Percentiles rank a stretch among this genome's conserved stretches.
These are phyloP conservation scores for Diaporthe ilicicola DNA, from an alignment of 2,329 filamentous ascomycete species.

Conservation along the genomic window DNA sequence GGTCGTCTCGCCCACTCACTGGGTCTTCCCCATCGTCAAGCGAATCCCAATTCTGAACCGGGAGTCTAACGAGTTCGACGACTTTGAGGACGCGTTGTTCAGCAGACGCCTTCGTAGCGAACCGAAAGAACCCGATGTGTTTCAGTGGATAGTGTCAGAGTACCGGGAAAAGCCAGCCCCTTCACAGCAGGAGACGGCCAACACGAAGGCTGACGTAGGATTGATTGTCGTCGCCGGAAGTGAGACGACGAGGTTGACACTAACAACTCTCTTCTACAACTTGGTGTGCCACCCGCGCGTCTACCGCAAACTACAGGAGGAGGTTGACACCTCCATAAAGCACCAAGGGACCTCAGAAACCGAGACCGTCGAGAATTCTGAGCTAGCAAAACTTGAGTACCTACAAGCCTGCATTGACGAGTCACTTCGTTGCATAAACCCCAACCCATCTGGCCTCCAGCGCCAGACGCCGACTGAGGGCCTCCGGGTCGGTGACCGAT, in stretches of 20 bases:
- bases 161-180: neutral
- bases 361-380: neutral
- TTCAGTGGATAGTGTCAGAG: neutral
- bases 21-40: slow-evolving; percentile 1
- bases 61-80: neutral
- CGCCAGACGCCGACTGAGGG: slow-evolving; percentile 8
- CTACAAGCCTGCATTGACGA: slow-evolving; percentile 13
- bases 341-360: neutral
- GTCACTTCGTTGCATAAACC: neutral
- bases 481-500: neutral
- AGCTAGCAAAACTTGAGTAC: neutral
- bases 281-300: slow-evolving; percentile 63
- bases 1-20: neutral
- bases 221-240: neutral
- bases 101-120: neutral
- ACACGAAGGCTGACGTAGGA: neutral
- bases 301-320: slow-evolving; percentile 68
- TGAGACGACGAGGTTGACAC: neutral
- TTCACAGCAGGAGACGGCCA: neutral
- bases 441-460: slow-evolving; percentile 6
- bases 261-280: slow-evolving; percentile 8
- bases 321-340: slow-evolving; percentile 69
- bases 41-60: neutral
- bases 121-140: neutral
- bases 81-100: neutral